These are phyloP conservation scores for Saturnispora zaruensis DNA, from an alignment of 805 yeast species.

Conservation along the genomic window DNA sequence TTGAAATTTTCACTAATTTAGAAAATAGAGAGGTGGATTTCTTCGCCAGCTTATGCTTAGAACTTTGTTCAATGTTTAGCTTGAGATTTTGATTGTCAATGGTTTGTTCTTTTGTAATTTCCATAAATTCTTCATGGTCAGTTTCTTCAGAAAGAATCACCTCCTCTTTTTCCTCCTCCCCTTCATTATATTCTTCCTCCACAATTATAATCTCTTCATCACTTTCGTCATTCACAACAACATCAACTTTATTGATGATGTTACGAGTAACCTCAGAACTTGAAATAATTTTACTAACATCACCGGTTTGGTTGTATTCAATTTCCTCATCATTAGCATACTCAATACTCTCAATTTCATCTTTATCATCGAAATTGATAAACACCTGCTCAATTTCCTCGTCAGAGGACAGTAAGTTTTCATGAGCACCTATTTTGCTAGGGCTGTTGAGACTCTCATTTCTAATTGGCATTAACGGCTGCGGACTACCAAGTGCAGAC, in stretches of 20 bases:
- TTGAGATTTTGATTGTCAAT: constrained; percentile 10
- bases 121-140: not conserved
- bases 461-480: not conserved
- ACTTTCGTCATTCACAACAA: constrained; percentile 17
- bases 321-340: constrained; percentile 3
- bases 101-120: constrained; percentile 2
- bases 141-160: constrained; percentile 11
- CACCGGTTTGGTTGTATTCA: constrained; percentile 2
- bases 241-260: constrained; percentile 9
- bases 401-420: not conserved
- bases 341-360: not conserved
- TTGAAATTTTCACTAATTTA: constrained; percentile 1
- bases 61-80: not conserved
- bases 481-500: constrained; percentile 7
- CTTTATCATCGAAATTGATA: constrained; percentile 8
- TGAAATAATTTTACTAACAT: not conserved
- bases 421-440: not conserved
- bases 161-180: constrained; percentile 17
- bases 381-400: constrained; percentile 8
- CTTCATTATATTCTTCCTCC: constrained; percentile 13
- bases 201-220: constrained; percentile 13
- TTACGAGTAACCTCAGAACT: not conserved
- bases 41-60: not conserved
- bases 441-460: not conserved
- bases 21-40: not conserved